Evolutionary conservation across 495 filamentous ascomycete genomes (phyloP).

Genomic region (Aspergillus bertholletiae): DNA sequence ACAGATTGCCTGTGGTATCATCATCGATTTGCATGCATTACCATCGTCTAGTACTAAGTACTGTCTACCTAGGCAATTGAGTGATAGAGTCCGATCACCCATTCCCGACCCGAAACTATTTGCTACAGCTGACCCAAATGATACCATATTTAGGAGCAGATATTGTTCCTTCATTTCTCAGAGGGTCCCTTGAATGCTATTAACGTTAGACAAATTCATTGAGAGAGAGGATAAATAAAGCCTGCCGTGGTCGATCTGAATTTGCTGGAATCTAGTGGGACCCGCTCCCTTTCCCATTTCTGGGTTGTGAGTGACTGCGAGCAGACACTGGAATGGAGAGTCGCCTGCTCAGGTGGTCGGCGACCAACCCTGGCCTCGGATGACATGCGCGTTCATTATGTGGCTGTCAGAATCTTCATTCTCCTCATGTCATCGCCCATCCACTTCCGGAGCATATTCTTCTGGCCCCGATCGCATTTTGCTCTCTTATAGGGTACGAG

Average conservation of each 20-base stretch:
- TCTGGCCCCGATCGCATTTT: too few relatives aligned
- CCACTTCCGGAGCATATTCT: not conserved
- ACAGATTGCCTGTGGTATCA: too few relatives aligned
- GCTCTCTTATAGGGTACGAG: too few relatives aligned
- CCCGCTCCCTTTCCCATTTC: constrained; percentile 11
- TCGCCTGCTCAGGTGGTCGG: not conserved
- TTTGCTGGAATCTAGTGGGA: constrained; percentile 12
- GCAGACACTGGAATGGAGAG: not conserved
- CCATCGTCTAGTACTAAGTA: too few relatives aligned
- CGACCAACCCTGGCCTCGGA: not conserved
- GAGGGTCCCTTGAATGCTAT: not conserved
- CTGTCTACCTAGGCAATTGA: not conserved
- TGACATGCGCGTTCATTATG: not conserved
- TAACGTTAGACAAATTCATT: not conserved
- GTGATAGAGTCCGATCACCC: not conserved
- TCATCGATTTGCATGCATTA: not conserved
- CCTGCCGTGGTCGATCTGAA: constrained; percentile 16
- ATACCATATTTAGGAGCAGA: not conserved
- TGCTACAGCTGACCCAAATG: not conserved
- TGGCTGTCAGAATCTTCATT: not conserved
- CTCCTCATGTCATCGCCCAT: not conserved
- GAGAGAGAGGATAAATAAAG: not conserved
- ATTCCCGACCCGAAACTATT: not conserved
- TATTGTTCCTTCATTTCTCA: not conserved
- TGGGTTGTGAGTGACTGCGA: not conserved